Conservation (phyloP, 2,329 filamentous ascomycete genomes). For the Phialemonium atrogriseum region DNA sequence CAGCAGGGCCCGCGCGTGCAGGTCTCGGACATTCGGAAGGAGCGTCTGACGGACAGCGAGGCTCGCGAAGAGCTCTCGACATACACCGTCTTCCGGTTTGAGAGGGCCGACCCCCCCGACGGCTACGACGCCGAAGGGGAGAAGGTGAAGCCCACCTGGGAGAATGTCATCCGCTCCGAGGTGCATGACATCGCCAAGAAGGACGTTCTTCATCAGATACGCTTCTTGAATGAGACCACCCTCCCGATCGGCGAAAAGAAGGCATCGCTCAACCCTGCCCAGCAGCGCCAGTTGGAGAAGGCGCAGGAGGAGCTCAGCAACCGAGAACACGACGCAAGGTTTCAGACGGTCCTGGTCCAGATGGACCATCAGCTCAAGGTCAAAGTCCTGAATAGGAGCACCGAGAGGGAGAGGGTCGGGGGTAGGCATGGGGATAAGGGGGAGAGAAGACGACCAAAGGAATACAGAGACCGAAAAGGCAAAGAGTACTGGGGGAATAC, state of each 20-base stretch:
- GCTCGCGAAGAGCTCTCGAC: constrained; percentile 30
- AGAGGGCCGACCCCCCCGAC: constrained; percentile 25
- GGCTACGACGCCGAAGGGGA: constrained; percentile 27
- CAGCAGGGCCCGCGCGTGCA: constrained; percentile 11
- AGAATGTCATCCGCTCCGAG: constrained; percentile 22
- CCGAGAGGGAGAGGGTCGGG: constrained; percentile 7
- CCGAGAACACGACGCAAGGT: constrained; percentile 28
- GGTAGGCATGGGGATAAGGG: constrained; percentile 3
- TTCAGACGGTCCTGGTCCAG: constrained; percentile 33
- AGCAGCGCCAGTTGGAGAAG: constrained; percentile 34
- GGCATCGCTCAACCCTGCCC: constrained; percentile 24
- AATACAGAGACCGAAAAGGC: constrained; percentile 6
- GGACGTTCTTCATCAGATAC: constrained; percentile 28
- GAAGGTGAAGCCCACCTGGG: constrained; percentile 29
- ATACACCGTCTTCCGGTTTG: constrained; percentile 31
- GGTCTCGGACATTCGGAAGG: constrained; percentile 28
- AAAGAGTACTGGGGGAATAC: constrained; percentile 10
- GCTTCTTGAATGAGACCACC: constrained; percentile 25
- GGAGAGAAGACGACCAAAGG: constrained; percentile 3
- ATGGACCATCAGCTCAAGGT: constrained; percentile 29
- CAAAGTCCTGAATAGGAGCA: constrained; percentile 12
- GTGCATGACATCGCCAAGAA: constrained; percentile 28
- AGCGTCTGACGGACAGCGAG: constrained; percentile 27
- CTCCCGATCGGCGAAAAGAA: constrained; percentile 30
- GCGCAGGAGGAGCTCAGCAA: constrained; percentile 24